These are phyloP conservation scores for Penicillium oxalicum DNA, from an alignment of 2,329 filamentous ascomycete genomes.

Conservation along the genomic window DNA sequence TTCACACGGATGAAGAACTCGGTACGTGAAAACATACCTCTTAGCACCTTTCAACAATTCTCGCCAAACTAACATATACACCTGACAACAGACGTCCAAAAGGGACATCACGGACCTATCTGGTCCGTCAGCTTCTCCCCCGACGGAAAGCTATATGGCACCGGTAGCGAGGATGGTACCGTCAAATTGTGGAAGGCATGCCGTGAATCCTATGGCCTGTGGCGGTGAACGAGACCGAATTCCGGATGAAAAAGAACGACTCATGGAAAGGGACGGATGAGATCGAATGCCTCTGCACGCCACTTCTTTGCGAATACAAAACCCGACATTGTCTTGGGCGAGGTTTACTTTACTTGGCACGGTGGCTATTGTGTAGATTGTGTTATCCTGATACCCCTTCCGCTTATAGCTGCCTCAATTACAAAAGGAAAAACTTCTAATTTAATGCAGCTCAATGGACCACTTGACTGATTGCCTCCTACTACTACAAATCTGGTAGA, in stretches of 20 bases:
- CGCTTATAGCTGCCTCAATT: not conserved
- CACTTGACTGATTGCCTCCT: too few relatives aligned
- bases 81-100: constrained; percentile 66
- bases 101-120: constrained; percentile 94
- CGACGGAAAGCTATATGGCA: constrained; percentile 92
- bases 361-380: not conserved
- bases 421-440: not conserved
- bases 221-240: constrained; percentile 43
- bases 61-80: constrained; percentile 5
- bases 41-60: too few relatives aligned
- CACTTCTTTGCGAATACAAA: not conserved
- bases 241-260: not conserved
- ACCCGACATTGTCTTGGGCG: not conserved
- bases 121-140: constrained; percentile 95
- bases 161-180: constrained; percentile 92
- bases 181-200: constrained; percentile 83
- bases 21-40: constrained; percentile 39
- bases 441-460: not conserved
- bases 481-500: too few relatives aligned
- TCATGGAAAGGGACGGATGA: too few relatives aligned
- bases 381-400: not conserved
- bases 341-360: not conserved
- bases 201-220: constrained; percentile 58
- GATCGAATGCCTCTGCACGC: too few relatives aligned
- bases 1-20: constrained; percentile 74